Evolutionary conservation across 169 alveolate genomes (phyloP).

Genomic region (Cytauxzoon felis): DNA sequence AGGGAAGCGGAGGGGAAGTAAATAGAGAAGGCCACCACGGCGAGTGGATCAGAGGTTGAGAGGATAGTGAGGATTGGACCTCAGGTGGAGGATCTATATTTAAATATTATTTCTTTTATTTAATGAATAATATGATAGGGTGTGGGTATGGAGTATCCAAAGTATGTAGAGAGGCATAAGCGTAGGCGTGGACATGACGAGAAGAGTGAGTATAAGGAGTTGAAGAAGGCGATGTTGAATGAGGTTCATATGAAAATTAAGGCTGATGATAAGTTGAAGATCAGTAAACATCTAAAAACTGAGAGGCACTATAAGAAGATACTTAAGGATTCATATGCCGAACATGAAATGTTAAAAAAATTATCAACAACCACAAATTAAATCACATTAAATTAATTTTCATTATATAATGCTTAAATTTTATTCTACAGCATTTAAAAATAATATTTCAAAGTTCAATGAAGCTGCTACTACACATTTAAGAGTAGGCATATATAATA

Average conservation of each 20-base stretch:
- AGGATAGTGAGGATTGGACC: too few species aligned
- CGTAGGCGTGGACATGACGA: too few species aligned
- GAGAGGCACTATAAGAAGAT: constrained; percentile 35
- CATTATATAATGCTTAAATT: constrained; percentile 11
- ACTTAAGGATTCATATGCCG: constrained; percentile 46
- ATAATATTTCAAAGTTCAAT: constrained; percentile 38
- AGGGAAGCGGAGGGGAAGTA: too few species aligned
- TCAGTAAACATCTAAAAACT: constrained; percentile 21
- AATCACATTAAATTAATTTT: too few species aligned
- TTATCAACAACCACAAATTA: constrained; percentile 42
- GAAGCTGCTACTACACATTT: constrained; percentile 43
- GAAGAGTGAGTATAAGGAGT: constrained; percentile 29
- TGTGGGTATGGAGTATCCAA: too few species aligned
- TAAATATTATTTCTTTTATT: too few species aligned
- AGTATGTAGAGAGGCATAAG: too few species aligned
- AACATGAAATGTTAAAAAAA: constrained; percentile 56
- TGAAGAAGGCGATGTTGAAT: constrained; percentile 35
- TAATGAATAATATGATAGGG: too few species aligned
- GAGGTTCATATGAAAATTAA: constrained; percentile 30
- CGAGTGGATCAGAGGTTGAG: too few species aligned
- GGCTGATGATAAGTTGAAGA: constrained; percentile 17
- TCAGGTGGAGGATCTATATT: too few species aligned
- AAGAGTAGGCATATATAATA: constrained; percentile 21
- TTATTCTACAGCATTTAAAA: too few species aligned
- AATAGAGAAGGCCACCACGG: too few species aligned